Percentiles rank a stretch among this genome's conserved stretches.
Evolutionary conservation across 169 alveolate species (phyloP).

Genomic region (Plasmodium blacklocki): DNA sequence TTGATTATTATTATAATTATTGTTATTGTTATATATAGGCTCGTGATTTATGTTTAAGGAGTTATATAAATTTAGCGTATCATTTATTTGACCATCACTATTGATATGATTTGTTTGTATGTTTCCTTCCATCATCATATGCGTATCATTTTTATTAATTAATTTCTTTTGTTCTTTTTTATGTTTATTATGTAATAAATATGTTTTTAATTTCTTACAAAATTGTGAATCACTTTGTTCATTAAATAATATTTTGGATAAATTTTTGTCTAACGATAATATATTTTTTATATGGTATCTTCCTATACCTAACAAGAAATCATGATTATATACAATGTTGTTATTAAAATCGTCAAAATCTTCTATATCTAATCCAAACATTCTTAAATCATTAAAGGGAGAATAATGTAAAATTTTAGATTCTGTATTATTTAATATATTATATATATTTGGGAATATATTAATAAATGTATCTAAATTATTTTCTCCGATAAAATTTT

Average conservation of each 20-base stretch:
- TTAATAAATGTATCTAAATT: slow-evolving; percentile 78
- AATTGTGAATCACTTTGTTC: slow-evolving; percentile 25
- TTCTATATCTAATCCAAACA: slow-evolving; percentile 79
- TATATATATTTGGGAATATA: slow-evolving; percentile 79
- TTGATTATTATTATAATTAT: too few relatives aligned
- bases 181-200: slow-evolving; percentile 17
- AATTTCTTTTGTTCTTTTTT: neutral
- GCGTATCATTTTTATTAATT: neutral
- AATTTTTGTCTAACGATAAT: slow-evolving; percentile 70
- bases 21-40: too few relatives aligned
- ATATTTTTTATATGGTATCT: slow-evolving; percentile 78
- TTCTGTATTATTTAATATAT: slow-evolving; percentile 79
- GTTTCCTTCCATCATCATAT: neutral
- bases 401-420: slow-evolving; percentile 55
- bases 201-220: slow-evolving; percentile 24
- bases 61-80: too few relatives aligned
- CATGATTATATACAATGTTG: slow-evolving; percentile 65
- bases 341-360: slow-evolving; percentile 79
- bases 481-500: slow-evolving; percentile 79
- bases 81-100: too few relatives aligned
- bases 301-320: slow-evolving; percentile 79
- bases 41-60: too few relatives aligned
- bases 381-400: slow-evolving; percentile 78
- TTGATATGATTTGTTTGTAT: neutral
- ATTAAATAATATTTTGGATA: slow-evolving; percentile 18